phyloP scores from a whole-genome alignment of 2,329 filamentous ascomycete genomes.

The Hymenoscyphus fraxineus region DNA sequence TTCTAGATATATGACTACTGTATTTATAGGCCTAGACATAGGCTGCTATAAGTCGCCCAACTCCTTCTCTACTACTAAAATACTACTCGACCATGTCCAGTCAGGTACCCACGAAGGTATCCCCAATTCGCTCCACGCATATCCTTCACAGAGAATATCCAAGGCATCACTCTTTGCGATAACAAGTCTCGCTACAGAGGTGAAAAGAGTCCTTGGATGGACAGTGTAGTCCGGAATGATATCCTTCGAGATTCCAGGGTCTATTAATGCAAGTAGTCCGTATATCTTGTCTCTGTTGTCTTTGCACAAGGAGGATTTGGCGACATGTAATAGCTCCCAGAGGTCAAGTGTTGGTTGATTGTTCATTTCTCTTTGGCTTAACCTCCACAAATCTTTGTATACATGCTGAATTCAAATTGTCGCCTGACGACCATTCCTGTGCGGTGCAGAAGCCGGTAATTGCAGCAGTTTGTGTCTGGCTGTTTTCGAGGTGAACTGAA shows the following conservation, averaged over 20 bases:
- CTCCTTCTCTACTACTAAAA: too few species aligned
- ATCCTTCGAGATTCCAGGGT: constrained; percentile 7
- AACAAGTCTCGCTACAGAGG: constrained; percentile 10
- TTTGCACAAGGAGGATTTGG: constrained; percentile 7
- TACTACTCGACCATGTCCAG: constrained; percentile 21
- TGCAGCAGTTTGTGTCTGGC: too few species aligned
- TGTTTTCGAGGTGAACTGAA: too few species aligned
- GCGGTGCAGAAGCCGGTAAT: too few species aligned
- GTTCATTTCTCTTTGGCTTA: background rate
- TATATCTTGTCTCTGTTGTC: constrained; percentile 23
- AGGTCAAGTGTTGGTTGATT: background rate
- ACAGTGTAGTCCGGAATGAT: constrained; percentile 17
- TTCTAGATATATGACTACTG: too few species aligned
- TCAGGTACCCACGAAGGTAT: constrained; percentile 19
- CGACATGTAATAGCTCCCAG: constrained; percentile 13
- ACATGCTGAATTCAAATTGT: too few species aligned
- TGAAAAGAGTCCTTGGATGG: constrained; percentile 10
- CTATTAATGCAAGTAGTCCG: constrained; percentile 20
- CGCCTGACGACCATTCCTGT: too few species aligned
- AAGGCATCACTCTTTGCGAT: constrained; percentile 12
- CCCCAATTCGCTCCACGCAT: constrained; percentile 14
- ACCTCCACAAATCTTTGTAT: background rate
- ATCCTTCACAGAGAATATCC: constrained; percentile 17
- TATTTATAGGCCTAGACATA: too few species aligned
- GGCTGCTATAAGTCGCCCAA: too few species aligned